Base-by-base conservation (phyloP, 805 yeast genomes). In the Yarrowia porcina region DNA sequence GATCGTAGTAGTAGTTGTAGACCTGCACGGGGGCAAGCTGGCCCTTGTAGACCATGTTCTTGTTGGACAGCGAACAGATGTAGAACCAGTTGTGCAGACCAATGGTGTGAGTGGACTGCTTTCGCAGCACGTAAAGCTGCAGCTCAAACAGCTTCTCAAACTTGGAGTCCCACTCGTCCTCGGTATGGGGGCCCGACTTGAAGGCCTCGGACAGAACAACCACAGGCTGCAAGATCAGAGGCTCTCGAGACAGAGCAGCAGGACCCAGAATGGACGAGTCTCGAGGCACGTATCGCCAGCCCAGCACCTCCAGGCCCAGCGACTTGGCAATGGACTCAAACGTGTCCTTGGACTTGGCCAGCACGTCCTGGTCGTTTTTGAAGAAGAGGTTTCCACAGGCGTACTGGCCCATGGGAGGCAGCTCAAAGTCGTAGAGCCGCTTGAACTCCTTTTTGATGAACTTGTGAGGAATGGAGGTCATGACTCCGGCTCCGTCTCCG, bases 401-500 rank as follows among this genome's bases (percentile, higher is more conserved):
- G 74, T 93, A 93, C 74, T 90, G 96, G 65, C 96, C 96, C 65
- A 80, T 77, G 4, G 80, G 78, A 21, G 98, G 98, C 65, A 93
- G 78, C 64, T 80, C 80, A 61, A 89, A 78, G 67, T 83, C 79
- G 71, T 87, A 81, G 64, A 83, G 83, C 69, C 87, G 84, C 69
- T 83, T 83, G 74, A 92, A 92, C 77, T 93, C 98, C 74, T 93
- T 84, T 65, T 76, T 76, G 81, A 93, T 84, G 74, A 94, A 90
- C 67, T 83, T 85, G 77, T 92, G 97, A 35, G 97, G 97, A 66
- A 93, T 85, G 30, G 96, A 88, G 57, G 94, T 84, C 83, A 93
- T 84, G 66, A 93, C 90, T 75, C 99, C 99, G 27, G 99, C 99
- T 76, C 99, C 99, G 74, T 93, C 99, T 76, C 99, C 99, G 74